Evolutionary conservation across 2,329 filamentous ascomycete genomes (phyloP), one percentile per base, ranked within the genome.

Genomic region (Colletotrichum gigasporum): DNA sequence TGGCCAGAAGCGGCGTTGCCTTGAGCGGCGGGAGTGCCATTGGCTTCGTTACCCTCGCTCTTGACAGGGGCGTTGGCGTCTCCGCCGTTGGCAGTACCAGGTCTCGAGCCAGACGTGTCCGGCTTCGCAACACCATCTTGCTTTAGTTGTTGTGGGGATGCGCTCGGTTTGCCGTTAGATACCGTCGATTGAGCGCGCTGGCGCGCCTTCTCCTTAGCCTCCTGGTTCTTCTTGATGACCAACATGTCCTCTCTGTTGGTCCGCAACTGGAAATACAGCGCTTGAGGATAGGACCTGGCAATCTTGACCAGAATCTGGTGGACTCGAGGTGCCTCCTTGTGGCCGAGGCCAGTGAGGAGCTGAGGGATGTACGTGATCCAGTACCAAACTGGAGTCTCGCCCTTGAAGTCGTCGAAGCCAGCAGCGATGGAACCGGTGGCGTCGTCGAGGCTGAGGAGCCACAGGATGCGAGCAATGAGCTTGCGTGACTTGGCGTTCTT

Each of bases 361-460:
- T 99, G 96, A 16, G 96, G 96, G 68, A 99, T 98, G 76, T 97
- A 99, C 0, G 95, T 98, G 70, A 98, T 97, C 96, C 96, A 99
- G 80, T 98, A 99, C 96, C 96, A 99, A 11, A 97, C 93, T 0
- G 94, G 94, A 2, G 94, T 97, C 71, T 99, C 96, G 53, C 96
- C 96, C 82, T 98, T 97, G 81, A 96, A 99, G 70, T 95, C 93
- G 69, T 97, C 93, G 69, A 97, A 99, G 11, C 95, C 93, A 70
- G 89, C 85, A 0, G 93, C 91, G 65, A 99, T 90, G 35, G 87
- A 90, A 11, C 93, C 93, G 73, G 93, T 93, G 0, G 92, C 85
- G 72, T 97, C 94, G 73, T 99, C 96, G 69, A 99, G 83, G 77
- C 95, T 98, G 44, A 99, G 86, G 45, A 99, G 84, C 96, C 96